Evolutionary conservation across 768 basidiomycete genomes (phyloP).

Genomic region (Termitomyces sp.): DNA sequence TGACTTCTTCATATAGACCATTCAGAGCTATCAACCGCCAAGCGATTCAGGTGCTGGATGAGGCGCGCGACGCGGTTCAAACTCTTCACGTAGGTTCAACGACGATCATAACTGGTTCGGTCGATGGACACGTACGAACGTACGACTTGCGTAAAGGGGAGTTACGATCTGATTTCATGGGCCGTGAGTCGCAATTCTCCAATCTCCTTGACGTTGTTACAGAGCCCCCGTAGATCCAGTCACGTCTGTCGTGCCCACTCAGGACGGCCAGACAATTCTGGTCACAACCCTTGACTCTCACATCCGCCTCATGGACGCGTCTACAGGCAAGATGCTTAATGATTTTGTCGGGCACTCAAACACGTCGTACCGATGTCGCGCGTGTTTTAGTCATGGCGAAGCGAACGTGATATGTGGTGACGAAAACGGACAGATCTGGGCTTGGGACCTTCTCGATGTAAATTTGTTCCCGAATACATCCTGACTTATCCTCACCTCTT

Average conservation of each 20-base stretch:
- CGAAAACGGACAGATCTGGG: slow-evolving; percentile 86
- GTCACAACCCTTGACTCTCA: slow-evolving; percentile 83
- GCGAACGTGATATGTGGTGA: slow-evolving; percentile 84
- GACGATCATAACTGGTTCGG: slow-evolving; percentile 76
- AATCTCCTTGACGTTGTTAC: slow-evolving; percentile 5
- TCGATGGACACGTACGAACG: slow-evolving; percentile 89
- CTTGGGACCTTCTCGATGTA: slow-evolving; percentile 92
- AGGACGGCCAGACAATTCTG: slow-evolving; percentile 78
- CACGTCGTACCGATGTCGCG: slow-evolving; percentile 72
- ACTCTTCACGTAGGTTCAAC: slow-evolving; percentile 66
- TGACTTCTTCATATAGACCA: background rate
- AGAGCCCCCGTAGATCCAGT: slow-evolving; percentile 67
- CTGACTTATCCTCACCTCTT: slow-evolving; percentile 1
- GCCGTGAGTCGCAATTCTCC: slow-evolving; percentile 56
- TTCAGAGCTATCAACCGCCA: slow-evolving; percentile 60
- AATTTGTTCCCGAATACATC: slow-evolving; percentile 16
- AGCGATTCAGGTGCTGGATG: slow-evolving; percentile 88
- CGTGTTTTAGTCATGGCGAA: slow-evolving; percentile 83
- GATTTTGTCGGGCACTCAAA: slow-evolving; percentile 80
- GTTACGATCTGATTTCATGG: slow-evolving; percentile 85
- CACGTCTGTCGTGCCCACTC: slow-evolving; percentile 76
- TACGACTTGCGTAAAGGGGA: slow-evolving; percentile 96
- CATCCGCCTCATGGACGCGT: slow-evolving; percentile 81
- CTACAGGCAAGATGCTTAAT: slow-evolving; percentile 82
- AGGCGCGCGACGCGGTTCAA: slow-evolving; percentile 86